Evolutionary conservation across 2,329 filamentous ascomycete species (phyloP).

Genomic region (Aspergillus viridinutans): DNA sequence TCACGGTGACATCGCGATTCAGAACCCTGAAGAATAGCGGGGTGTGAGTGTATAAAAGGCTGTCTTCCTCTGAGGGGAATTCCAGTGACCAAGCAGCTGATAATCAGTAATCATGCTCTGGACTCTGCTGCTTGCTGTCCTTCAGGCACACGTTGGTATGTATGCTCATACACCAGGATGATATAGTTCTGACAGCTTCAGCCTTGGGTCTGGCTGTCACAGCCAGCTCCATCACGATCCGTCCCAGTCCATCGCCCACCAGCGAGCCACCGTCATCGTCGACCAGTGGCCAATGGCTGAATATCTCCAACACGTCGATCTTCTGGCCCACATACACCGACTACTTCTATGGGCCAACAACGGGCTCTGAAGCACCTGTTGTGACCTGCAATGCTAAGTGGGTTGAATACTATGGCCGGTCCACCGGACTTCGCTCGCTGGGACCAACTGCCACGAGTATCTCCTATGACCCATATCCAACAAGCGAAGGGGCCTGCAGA

Average conservation of each 20-base stretch:
- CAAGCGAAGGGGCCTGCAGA: conserved; percentile 16
- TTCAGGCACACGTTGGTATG: not conserved
- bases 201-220: not conserved
- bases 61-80: not conserved
- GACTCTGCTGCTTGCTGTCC: not conserved
- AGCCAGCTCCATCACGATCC: not conserved
- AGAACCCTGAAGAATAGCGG: not conserved
- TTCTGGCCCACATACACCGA: conserved; percentile 24
- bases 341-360: conserved; percentile 22
- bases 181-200: not conserved
- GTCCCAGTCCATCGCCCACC: not conserved
- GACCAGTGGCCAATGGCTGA: conserved; percentile 30
- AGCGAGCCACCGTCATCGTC: not conserved
- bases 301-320: conserved; percentile 13
- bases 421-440: conserved; percentile 11
- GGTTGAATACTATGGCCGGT: conserved; percentile 15
- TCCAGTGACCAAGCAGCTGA: not conserved
- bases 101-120: not conserved
- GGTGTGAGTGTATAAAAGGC: not conserved
- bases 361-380: conserved; percentile 13
- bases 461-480: conserved; percentile 10
- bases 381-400: conserved; percentile 20
- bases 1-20: not conserved
- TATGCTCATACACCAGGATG: not conserved
- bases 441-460: conserved; percentile 13